Evolutionary conservation across 176 grass and related monocot genomes (phyloP), one percentile per base, ranked within the genome.

Genomic region (Echinochloa phyllopogon): DNA sequence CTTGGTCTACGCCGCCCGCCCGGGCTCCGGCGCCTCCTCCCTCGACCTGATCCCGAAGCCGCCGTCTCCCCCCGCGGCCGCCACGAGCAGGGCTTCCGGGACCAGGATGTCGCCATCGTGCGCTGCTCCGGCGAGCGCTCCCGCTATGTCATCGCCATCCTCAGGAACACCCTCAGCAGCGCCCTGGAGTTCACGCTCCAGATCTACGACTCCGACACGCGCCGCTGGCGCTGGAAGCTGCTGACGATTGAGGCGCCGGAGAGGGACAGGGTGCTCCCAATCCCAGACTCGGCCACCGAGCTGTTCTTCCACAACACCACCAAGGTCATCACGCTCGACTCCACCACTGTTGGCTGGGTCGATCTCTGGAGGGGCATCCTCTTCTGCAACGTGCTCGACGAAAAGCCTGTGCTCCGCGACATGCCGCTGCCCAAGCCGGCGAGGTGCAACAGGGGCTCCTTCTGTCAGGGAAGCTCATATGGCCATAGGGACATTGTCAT

Each of bases 81-180:
- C n/a, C n/a, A n/a, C n/a, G n/a, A n/a, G n/a, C n/a, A n/a, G n/a
- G n/a, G 9, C 48, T 53, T 75, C 49, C 16, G 8, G 49, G 17
- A 53, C 72, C 0, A 5, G 1, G 27, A 75, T 0, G 72, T 4
- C 49, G 72, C 49, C 72, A 38, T 53, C 72, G 8, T 74, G 25
- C 72, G 48, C 8, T 36, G 27, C 48, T 8, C 6, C 27, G 5
- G 18, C 66, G 23, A n/a, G n/a, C n/a, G 59, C 12, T 24, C 6
- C 7, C 27, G 72, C 72, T 75, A 37, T 49, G 72, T 75, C 72
- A 5, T 75, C 72, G 49, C 72, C 49, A 16, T 0, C 72, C 70
- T 75, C 48, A 75, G 27, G 72, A 10, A 0, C 27, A 75, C 17
- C 49, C 0, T 0, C 17, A 0, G 2, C 6, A 1, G n/a, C n/a